Evolutionary conservation across 139 green algal species (phyloP).

Genomic region (Choricystis sp.): DNA sequence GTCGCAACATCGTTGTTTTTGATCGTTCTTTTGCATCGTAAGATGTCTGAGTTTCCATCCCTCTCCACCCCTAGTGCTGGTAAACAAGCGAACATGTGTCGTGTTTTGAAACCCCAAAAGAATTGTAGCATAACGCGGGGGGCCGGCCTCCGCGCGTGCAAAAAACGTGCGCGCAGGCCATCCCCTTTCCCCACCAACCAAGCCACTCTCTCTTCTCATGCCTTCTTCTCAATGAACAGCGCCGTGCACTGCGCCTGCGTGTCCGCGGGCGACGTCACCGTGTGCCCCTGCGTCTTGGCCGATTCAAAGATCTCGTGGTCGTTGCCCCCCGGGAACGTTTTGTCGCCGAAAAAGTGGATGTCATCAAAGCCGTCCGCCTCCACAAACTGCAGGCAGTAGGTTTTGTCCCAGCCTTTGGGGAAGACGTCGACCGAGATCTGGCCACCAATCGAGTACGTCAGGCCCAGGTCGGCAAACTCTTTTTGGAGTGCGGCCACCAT

Average conservation of each 20-base stretch:
- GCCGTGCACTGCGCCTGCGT: constrained; percentile 65
- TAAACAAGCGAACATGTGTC: too few species aligned
- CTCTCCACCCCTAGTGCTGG: too few species aligned
- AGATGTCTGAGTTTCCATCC: too few species aligned
- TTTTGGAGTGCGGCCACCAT: constrained; percentile 73
- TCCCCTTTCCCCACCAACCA: too few species aligned
- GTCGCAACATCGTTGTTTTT: too few species aligned
- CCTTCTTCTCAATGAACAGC: constrained; percentile 64
- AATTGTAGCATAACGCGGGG: too few species aligned
- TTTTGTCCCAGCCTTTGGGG: constrained; percentile 97
- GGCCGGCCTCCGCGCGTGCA: too few species aligned
- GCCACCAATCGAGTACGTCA: constrained; percentile 92
- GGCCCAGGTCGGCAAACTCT: constrained; percentile 72
- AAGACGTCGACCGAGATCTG: constrained; percentile 99
- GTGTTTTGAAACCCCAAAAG: too few species aligned
- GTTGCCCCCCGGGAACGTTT: constrained; percentile 97
- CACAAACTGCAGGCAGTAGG: constrained; percentile 93
- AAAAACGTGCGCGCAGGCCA: too few species aligned
- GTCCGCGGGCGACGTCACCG: constrained; percentile 71
- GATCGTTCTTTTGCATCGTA: too few species aligned
- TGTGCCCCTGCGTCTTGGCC: constrained; percentile 79
- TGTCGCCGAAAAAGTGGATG: constrained; percentile 99
- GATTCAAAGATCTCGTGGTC: constrained; percentile 93
- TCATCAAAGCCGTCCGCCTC: constrained; percentile 78
- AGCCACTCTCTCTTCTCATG: too few species aligned